Percentiles rank a stretch among this genome's conserved stretches.
Conservation (phyloP, 2,329 filamentous ascomycete species). For the Stemphylium beticola region DNA sequence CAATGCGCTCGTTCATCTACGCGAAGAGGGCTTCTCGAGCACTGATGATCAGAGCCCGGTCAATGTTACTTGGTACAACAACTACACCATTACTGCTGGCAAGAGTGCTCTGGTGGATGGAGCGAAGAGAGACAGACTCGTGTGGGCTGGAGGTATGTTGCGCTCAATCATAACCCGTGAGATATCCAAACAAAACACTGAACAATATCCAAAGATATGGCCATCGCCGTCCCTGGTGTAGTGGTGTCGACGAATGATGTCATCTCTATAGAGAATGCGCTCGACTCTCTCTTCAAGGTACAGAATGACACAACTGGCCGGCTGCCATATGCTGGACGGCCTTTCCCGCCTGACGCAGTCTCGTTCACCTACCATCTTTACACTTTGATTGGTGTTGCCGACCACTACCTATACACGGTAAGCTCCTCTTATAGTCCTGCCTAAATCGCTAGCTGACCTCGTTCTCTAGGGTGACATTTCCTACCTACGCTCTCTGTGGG, state of each 20-base stretch:
- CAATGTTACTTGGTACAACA: slow-evolving; percentile 51
- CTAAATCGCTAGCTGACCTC: neutral
- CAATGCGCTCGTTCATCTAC: slow-evolving; percentile 46
- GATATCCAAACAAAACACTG: neutral
- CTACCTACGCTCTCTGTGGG: slow-evolving; percentile 53
- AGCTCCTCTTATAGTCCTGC: neutral
- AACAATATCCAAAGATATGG: slow-evolving; percentile 55
- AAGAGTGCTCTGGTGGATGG: slow-evolving; percentile 56
- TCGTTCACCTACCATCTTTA: slow-evolving; percentile 65
- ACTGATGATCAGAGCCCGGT: slow-evolving; percentile 34
- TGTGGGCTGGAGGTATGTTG: slow-evolving; percentile 61
- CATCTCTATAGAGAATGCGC: slow-evolving; percentile 57
- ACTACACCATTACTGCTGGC: slow-evolving; percentile 51
- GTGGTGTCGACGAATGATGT: slow-evolving; percentile 63
- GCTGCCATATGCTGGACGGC: slow-evolving; percentile 59
- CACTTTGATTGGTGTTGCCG: slow-evolving; percentile 54
- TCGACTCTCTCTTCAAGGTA: slow-evolving; percentile 56
- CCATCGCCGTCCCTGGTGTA: slow-evolving; percentile 61
- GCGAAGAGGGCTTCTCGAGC: slow-evolving; percentile 27
- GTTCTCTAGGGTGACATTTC: slow-evolving; percentile 42
- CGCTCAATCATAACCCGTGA: neutral
- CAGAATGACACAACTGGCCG: slow-evolving; percentile 52
- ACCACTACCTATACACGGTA: slow-evolving; percentile 54
- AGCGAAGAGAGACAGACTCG: slow-evolving; percentile 64
- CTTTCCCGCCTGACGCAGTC: slow-evolving; percentile 45